A percentile compares a stretch with the other conserved stretches of the same genome.
Evolutionary conservation across 371 early-diverging fungal genomes (phyloP).

Genomic region (Mucor racemosus): DNA sequence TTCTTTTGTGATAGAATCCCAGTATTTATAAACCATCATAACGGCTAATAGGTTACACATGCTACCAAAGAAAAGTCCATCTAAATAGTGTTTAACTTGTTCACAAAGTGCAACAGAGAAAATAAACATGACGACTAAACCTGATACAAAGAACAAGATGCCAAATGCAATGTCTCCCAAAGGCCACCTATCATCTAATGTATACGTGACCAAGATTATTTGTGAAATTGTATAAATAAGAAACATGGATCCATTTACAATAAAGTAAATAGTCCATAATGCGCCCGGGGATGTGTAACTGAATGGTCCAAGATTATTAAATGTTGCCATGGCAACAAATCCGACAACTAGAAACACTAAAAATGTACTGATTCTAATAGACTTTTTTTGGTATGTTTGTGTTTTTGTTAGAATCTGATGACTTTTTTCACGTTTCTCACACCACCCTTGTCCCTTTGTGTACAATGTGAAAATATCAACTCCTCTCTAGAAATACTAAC

Average conservation of each 20-base stretch:
- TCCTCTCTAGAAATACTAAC: conserved; percentile 28
- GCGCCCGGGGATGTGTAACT: conserved; percentile 60
- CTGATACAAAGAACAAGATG: conserved; percentile 74
- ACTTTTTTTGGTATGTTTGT: conserved; percentile 41
- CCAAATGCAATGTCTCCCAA: conserved; percentile 81
- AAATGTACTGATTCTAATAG: conserved; percentile 71
- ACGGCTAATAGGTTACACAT: conserved; percentile 80
- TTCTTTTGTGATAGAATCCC: conserved; percentile 94
- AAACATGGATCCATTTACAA: conserved; percentile 72
- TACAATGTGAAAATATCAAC: conserved; percentile 1
- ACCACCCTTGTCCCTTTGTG: conserved; percentile 28
- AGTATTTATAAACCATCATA: conserved; percentile 95
- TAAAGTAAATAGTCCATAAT: conserved; percentile 77
- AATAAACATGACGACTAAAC: conserved; percentile 71
- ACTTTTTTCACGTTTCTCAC: conserved; percentile 17
- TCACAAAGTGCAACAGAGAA: conserved; percentile 76
- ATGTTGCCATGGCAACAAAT: conserved; percentile 79
- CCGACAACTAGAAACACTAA: conserved; percentile 66
- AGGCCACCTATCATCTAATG: conserved; percentile 91
- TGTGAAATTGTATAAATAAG: conserved; percentile 80
- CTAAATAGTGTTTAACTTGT: conserved; percentile 83
- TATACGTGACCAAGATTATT: conserved; percentile 81
- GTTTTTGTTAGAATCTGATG: conserved; percentile 13
- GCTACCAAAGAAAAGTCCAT: conserved; percentile 86
- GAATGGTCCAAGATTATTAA: conserved; percentile 68